Evolutionary conservation across 2,329 filamentous ascomycete species (phyloP).

Genomic region (Juglanconis juglandina): DNA sequence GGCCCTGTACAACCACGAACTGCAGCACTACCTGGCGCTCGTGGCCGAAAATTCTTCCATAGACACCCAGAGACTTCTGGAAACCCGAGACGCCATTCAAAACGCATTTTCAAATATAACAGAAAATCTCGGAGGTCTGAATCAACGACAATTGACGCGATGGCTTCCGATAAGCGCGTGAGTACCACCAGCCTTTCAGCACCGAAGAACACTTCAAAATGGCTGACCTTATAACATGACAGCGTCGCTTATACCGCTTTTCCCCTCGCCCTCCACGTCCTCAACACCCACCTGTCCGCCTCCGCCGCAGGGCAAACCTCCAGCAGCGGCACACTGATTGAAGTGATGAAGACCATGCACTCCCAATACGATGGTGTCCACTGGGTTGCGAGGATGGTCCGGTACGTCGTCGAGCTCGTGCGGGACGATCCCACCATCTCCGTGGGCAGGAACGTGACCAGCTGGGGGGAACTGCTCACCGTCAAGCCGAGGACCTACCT

Average conservation of each 20-base stretch:
- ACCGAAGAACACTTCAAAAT: not conserved
- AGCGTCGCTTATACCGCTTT: constrained; percentile 34
- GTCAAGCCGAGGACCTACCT: constrained; percentile 38
- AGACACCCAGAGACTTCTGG: constrained; percentile 25
- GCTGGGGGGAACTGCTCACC: constrained; percentile 41
- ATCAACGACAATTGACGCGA: constrained; percentile 39
- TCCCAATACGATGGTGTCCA: constrained; percentile 43
- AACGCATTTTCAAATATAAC: constrained; percentile 42
- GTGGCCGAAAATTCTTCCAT: not conserved
- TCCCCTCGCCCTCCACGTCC: constrained; percentile 33
- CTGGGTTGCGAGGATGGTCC: constrained; percentile 26
- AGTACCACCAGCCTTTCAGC: constrained; percentile 20
- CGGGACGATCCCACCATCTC: not conserved
- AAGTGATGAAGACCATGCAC: constrained; percentile 43
- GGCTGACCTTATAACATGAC: not conserved
- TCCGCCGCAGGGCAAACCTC: constrained; percentile 26
- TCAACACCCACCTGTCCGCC: constrained; percentile 33
- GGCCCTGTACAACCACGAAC: constrained; percentile 42
- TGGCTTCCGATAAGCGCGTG: constrained; percentile 47
- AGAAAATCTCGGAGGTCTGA: constrained; percentile 43
- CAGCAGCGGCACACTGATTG: constrained; percentile 35
- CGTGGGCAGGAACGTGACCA: constrained; percentile 24
- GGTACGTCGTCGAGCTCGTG: constrained; percentile 33
- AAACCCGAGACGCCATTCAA: constrained; percentile 39
- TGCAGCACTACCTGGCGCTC: constrained; percentile 40